These are phyloP conservation scores for Podaxis sp. DNA, from an alignment of 768 basidiomycete species.

Conservation along the genomic window DNA sequence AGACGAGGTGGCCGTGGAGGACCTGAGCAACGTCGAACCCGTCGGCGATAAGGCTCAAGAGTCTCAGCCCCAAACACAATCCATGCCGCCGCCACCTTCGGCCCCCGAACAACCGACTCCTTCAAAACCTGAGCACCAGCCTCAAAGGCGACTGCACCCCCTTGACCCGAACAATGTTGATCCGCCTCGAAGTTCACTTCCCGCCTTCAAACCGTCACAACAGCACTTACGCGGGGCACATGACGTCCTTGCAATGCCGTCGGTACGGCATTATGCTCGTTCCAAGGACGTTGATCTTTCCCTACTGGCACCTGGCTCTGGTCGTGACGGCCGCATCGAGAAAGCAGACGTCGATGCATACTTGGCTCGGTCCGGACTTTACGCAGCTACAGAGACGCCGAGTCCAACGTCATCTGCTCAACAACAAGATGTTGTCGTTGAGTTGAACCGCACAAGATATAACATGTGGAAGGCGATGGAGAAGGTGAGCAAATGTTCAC, in stretches of 20 bases:
- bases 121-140: background rate
- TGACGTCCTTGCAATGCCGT: slow-evolving; percentile 67
- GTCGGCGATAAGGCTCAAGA: background rate
- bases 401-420: slow-evolving; percentile 15
- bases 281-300: slow-evolving; percentile 61
- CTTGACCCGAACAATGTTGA: slow-evolving; percentile 47
- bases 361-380: slow-evolving; percentile 29
- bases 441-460: slow-evolving; percentile 72
- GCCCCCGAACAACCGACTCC: slow-evolving; percentile 16
- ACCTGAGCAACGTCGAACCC: slow-evolving; percentile 12
- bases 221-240: slow-evolving; percentile 13
- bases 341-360: slow-evolving; percentile 70
- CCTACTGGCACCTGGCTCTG: slow-evolving; percentile 61
- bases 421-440: slow-evolving; percentile 55
- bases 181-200: background rate
- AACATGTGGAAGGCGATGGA: slow-evolving; percentile 92
- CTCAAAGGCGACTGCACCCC: slow-evolving; percentile 42
- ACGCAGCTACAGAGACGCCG: slow-evolving; percentile 13
- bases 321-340: slow-evolving; percentile 72
- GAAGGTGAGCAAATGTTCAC: slow-evolving; percentile 45
- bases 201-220: slow-evolving; percentile 15
- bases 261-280: slow-evolving; percentile 75
- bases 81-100: slow-evolving; percentile 12
- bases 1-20: slow-evolving; percentile 50
- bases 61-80: slow-evolving; percentile 2